These are phyloP conservation scores for Mucor piriformis DNA, from an alignment of 371 early-diverging fungal species.

Conservation along the genomic window DNA sequence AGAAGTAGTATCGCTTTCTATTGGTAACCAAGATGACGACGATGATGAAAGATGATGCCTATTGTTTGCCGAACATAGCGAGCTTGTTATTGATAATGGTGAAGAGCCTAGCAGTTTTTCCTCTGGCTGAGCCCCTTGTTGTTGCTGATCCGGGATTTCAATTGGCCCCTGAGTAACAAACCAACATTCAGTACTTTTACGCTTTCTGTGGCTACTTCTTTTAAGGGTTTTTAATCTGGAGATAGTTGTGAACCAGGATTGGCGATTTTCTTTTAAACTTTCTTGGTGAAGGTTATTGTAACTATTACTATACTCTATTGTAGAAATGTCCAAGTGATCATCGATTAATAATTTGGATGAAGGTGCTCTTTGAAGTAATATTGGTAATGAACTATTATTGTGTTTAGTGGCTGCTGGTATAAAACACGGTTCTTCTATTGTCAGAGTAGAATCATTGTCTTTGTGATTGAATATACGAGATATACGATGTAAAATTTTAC, in stretches of 20 bases:
- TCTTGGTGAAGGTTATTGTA: not conserved
- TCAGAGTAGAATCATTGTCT: not conserved
- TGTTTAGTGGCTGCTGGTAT: not conserved
- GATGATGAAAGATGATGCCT: not conserved
- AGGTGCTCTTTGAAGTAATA: constrained; percentile 1
- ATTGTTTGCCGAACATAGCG: not conserved
- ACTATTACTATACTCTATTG: not conserved
- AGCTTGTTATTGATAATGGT: not conserved
- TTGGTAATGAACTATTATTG: not conserved
- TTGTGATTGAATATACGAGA: constrained; percentile 10
- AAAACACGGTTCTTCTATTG: not conserved
- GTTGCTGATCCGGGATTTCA: constrained; percentile 3
- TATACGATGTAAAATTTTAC: constrained; percentile 12
- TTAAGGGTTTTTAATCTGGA: not conserved
- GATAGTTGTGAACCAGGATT: not conserved
- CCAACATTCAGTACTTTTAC: not conserved
- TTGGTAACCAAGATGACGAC: constrained; percentile 1
- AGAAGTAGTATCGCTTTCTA: not conserved
- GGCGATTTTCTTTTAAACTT: not conserved
- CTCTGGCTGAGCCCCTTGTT: not conserved
- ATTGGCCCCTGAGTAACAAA: not conserved
- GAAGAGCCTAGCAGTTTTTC: not conserved
- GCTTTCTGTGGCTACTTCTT: not conserved
- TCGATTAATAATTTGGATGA: not conserved
- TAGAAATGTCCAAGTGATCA: not conserved